Conservation (phyloP, 306 rosid species). For the Citrullus mucosospermus region DNA sequence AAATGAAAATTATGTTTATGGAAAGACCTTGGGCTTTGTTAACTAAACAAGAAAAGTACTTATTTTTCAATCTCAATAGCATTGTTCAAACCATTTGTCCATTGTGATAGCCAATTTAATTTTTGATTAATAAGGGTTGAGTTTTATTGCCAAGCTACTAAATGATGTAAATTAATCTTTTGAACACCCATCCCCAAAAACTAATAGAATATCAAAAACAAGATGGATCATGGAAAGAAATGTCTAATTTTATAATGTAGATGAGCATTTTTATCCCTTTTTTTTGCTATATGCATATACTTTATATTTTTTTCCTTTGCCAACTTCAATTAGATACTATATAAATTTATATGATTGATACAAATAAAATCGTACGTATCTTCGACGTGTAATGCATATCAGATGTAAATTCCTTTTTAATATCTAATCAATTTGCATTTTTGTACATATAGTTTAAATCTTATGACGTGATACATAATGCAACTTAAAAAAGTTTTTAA, state of each 20-base stretch:
- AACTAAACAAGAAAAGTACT: neutral
- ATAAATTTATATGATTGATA: neutral
- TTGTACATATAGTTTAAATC: neutral
- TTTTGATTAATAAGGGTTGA: neutral
- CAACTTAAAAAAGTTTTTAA: neutral
- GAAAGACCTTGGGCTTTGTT: neutral
- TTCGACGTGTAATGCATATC: neutral
- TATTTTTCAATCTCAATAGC: neutral
- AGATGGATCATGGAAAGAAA: neutral
- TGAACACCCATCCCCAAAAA: neutral
- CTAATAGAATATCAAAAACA: neutral
- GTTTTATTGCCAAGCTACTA: neutral
- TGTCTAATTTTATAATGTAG: neutral
- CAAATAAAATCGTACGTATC: neutral
- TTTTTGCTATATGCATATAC: neutral
- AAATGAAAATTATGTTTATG: neutral
- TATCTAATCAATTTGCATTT: neutral
- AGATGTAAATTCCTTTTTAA: neutral
- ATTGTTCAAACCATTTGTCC: neutral
- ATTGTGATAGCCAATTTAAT: neutral
- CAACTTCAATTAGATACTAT: neutral
- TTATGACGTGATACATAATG: neutral
- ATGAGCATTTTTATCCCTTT: neutral
- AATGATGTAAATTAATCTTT: neutral
- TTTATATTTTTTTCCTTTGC: neutral